These are phyloP conservation scores for Leccinum subgranulosum DNA, from an alignment of 768 basidiomycete species.

Conservation along the genomic window DNA sequence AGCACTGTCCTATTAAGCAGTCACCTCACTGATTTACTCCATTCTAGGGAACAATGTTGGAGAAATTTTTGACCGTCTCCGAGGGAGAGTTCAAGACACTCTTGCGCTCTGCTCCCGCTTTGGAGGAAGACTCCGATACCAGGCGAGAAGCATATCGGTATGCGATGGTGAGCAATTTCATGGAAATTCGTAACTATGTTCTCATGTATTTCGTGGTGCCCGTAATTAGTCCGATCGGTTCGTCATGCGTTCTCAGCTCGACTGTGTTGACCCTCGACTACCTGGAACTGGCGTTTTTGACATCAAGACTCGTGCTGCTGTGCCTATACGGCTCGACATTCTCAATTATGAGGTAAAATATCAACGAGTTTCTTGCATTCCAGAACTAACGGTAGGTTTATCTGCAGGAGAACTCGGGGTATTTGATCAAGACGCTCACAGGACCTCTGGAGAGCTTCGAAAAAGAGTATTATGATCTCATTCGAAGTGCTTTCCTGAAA, in stretches of 20 bases:
- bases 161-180: slow-evolving; percentile 54
- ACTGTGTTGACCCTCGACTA: slow-evolving; percentile 75
- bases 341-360: slow-evolving; percentile 68
- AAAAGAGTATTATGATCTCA: slow-evolving; percentile 90
- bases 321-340: slow-evolving; percentile 80
- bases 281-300: slow-evolving; percentile 94
- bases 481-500: slow-evolving; percentile 92
- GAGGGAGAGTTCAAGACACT: slow-evolving; percentile 59
- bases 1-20: slow-evolving; percentile 12
- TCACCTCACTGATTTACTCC: neutral
- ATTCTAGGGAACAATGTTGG: slow-evolving; percentile 77
- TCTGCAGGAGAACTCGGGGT: slow-evolving; percentile 74
- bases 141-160: slow-evolving; percentile 81
- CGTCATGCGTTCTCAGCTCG: slow-evolving; percentile 93
- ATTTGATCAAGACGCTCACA: slow-evolving; percentile 60
- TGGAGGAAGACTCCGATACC: slow-evolving; percentile 32
- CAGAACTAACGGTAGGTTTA: neutral
- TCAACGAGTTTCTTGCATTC: neutral
- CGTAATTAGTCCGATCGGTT: slow-evolving; percentile 43
- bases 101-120: slow-evolving; percentile 36
- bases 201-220: neutral
- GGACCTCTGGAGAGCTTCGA: slow-evolving; percentile 82
- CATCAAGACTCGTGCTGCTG: slow-evolving; percentile 89
- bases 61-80: slow-evolving; percentile 78
- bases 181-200: neutral